Evolutionary conservation across 2,329 filamentous ascomycete genomes (phyloP).

Genomic region (Emmonsiellopsis sp.): DNA sequence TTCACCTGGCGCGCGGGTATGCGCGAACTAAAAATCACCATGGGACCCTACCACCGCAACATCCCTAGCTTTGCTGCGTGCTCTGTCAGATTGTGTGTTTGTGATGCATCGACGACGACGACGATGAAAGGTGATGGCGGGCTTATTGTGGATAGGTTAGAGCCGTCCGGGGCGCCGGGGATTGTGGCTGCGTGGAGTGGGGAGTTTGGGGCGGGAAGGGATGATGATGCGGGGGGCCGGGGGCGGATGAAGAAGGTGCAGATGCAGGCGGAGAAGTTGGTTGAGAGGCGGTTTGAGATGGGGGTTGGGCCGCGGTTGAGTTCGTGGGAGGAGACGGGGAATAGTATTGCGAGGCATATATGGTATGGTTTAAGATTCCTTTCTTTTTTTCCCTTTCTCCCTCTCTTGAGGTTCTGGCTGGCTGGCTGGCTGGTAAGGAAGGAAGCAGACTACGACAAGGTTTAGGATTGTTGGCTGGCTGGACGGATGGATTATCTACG

Average conservation of each 20-base stretch:
- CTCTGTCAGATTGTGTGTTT: background rate
- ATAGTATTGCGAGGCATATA: conserved; percentile 63
- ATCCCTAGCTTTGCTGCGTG: background rate
- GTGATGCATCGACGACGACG: background rate
- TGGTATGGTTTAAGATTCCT: conserved; percentile 42
- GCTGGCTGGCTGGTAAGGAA: background rate
- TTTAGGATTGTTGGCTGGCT: too few species aligned
- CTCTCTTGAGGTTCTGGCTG: background rate
- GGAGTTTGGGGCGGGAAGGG: conserved; percentile 28
- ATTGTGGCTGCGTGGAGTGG: conserved; percentile 52
- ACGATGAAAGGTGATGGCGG: background rate
- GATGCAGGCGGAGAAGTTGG: conserved; percentile 40
- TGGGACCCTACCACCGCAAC: conserved; percentile 13
- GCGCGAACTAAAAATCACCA: conserved; percentile 34
- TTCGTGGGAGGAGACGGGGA: conserved; percentile 62
- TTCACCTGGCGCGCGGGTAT: conserved; percentile 37
- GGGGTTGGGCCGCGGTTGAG: conserved; percentile 23
- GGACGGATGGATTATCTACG: too few species aligned
- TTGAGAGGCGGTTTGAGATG: conserved; percentile 46
- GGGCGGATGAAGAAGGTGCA: too few species aligned
- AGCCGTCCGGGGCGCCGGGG: conserved; percentile 25
- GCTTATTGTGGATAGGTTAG: conserved; percentile 21
- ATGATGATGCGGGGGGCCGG: too few species aligned
- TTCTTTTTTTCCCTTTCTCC: background rate
- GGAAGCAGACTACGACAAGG: too few species aligned